Evolutionary conservation across 2,329 filamentous ascomycete genomes (phyloP), one percentile per base, ranked within the genome.

Genomic region (Didymellaceae sp.): DNA sequence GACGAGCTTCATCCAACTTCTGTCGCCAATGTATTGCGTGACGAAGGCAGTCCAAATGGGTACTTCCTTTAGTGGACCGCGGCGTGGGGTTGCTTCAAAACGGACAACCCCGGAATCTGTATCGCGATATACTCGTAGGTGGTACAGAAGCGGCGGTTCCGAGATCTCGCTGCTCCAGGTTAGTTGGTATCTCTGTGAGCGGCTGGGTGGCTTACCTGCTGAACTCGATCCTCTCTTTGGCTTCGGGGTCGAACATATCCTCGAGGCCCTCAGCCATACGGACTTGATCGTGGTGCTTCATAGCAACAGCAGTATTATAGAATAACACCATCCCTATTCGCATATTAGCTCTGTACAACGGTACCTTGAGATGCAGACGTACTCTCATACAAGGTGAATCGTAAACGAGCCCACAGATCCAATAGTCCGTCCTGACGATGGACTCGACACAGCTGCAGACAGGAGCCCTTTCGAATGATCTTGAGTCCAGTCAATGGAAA

Each of bases 21-120:
- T 74, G 42, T 75, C 71, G 21, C 70, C 68, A 25, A 82, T 68
- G 45, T 79, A 76, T 18, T 77, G 68, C 1, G 68, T 70, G 14
- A 73, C 70, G 33, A 73, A 73, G 3, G 70, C 70, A 5, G 82
- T 86, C 84, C 84, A 86, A 46, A 86, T 80, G 0, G 84, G 83
- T 2, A 81, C 79, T 16, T 76, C 74, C 56, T 79, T 77, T 68
- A 80, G 75, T 1, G 77, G 75, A 1, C 83, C 82, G 20, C 77
- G 73, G 21, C 78, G 74, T 25, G 83, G 72, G 0, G 80, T 80
- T n/a, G 81, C 80, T 61, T 86, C 82, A 18, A 86, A 74, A 9
- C 84, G 74, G 0, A 86, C 72, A 4, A 78, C 78, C 9, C 78
- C 76, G 1, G 80, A 81, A 17, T 76, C 71, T 13, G 59, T 68